Evolutionary conservation across 331 rosid species (phyloP).

Genomic region (Quercus lobata): DNA sequence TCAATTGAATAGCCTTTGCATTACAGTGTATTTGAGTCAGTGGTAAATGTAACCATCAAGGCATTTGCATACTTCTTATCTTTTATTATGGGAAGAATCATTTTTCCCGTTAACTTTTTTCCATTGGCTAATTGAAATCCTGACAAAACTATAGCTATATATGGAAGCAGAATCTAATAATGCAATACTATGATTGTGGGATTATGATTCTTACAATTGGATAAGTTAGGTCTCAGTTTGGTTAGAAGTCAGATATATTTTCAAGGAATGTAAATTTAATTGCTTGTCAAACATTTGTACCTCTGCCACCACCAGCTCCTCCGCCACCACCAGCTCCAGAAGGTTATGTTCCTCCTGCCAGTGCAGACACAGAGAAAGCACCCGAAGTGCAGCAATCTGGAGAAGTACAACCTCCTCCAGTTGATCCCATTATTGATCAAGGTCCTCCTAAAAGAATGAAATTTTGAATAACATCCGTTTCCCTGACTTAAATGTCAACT

Average conservation of each 20-base stretch:
- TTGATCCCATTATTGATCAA: slow-evolving; percentile 88
- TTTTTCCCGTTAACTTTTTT: not conserved
- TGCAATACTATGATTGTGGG: not conserved
- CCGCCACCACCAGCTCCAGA: slow-evolving; percentile 88
- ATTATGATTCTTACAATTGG: not conserved
- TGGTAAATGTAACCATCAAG: not conserved
- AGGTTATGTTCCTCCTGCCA: slow-evolving; percentile 61
- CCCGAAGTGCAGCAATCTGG: slow-evolving; percentile 59
- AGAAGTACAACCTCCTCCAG: slow-evolving; percentile 57
- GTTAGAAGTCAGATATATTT: not conserved
- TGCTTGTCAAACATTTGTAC: not conserved
- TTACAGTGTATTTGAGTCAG: not conserved
- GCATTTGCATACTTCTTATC: not conserved
- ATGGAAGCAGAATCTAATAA: not conserved
- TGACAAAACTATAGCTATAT: not conserved
- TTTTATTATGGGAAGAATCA: not conserved
- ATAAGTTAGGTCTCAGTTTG: not conserved
- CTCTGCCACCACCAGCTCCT: slow-evolving; percentile 72
- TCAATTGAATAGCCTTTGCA: not conserved
- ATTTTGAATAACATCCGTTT: slow-evolving; percentile 26
- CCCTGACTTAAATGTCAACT: not conserved
- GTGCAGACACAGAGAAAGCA: slow-evolving; percentile 58
- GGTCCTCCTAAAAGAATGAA: slow-evolving; percentile 89
- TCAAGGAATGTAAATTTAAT: not conserved
- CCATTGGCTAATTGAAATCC: not conserved